phyloP scores from a whole-genome alignment of 805 yeast species.

The Naumovozyma dairenensis region DNA sequence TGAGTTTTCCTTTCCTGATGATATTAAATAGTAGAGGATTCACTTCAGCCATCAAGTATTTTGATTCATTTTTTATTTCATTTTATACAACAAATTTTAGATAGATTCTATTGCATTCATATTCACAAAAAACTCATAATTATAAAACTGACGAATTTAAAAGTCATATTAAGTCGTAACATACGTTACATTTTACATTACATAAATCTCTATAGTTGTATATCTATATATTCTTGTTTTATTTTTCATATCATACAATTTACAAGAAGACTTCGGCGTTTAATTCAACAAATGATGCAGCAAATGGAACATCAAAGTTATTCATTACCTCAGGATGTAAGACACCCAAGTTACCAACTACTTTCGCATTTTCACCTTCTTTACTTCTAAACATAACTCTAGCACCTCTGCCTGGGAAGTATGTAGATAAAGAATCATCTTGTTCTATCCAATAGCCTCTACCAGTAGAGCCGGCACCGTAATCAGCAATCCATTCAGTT shows the following conservation, averaged over 20 bases:
- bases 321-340: conserved; percentile 89
- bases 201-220: too few relatives aligned
- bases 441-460: conserved; percentile 87
- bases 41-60: too few relatives aligned
- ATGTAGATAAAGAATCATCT: conserved; percentile 56
- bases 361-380: conserved; percentile 45
- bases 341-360: conserved; percentile 83
- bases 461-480: conserved; percentile 34
- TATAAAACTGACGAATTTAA: too few relatives aligned
- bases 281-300: conserved; percentile 85
- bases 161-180: too few relatives aligned
- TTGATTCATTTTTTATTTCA: too few relatives aligned
- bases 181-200: too few relatives aligned
- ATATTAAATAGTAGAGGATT: conserved; percentile 15
- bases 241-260: too few relatives aligned
- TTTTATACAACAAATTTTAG: too few relatives aligned
- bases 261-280: conserved; percentile 80
- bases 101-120: too few relatives aligned
- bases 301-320: conserved; percentile 82
- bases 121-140: too few relatives aligned
- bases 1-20: conserved; percentile 25
- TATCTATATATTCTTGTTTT: conserved; percentile 6
- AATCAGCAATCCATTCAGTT: conserved; percentile 65
- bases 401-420: conserved; percentile 97
- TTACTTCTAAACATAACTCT: conserved; percentile 62